These are phyloP conservation scores for Arctium minus DNA, from an alignment of 129 eudicot genomes.

Conservation along the genomic window DNA sequence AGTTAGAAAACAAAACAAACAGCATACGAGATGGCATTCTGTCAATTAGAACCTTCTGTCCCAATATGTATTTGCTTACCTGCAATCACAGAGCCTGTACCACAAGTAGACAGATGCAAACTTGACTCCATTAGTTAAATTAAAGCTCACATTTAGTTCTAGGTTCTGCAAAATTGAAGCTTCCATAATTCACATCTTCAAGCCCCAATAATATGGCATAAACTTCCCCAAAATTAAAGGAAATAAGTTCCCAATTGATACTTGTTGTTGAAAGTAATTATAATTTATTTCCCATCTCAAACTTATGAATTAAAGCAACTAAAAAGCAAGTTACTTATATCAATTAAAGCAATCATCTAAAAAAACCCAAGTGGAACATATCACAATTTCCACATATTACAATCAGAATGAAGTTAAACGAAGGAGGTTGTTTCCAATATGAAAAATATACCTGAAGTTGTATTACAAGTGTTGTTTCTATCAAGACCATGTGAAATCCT, in stretches of 20 bases:
- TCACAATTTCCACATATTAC: conserved; percentile 24
- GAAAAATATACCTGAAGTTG: conserved; percentile 63
- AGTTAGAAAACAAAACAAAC: too few relatives aligned
- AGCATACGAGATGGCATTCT: too few relatives aligned
- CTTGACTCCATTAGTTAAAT: background rate
- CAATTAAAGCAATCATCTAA: conserved; percentile 29
- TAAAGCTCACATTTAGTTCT: background rate
- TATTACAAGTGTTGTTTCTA: conserved; percentile 56
- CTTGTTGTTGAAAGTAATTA: background rate
- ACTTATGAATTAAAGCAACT: background rate
- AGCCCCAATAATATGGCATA: background rate
- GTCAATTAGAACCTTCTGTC: background rate
- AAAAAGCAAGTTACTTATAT: conserved; percentile 27
- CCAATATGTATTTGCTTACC: background rate
- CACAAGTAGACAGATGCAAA: background rate
- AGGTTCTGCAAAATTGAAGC: background rate
- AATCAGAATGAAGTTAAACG: background rate
- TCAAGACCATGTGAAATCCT: conserved; percentile 85
- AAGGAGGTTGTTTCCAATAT: background rate
- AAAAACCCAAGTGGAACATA: conserved; percentile 30
- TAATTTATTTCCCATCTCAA: background rate
- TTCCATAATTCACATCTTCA: background rate
- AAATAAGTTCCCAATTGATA: background rate
- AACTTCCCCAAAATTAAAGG: background rate
- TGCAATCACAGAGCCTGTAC: background rate